These are phyloP conservation scores for Candida golubevii DNA, from an alignment of 805 yeast species.

Conservation along the genomic window DNA sequence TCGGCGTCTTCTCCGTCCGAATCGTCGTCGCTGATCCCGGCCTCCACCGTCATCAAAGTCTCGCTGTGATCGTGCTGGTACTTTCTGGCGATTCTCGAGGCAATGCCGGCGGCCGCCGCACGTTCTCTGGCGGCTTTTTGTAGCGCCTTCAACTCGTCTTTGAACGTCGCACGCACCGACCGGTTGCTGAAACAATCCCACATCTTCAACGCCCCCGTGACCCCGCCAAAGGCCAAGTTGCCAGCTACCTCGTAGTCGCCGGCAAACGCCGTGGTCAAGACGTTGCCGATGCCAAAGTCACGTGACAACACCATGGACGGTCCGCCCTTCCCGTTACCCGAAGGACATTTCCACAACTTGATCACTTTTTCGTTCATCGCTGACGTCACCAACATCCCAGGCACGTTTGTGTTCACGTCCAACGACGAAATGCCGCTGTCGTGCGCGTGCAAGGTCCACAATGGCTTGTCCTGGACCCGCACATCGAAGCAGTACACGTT, in stretches of 20 bases:
- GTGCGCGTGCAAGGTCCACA: constrained; percentile 97
- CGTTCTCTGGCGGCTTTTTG: constrained; percentile 56
- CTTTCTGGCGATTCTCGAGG: constrained; percentile 74
- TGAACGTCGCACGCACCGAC: constrained; percentile 69
- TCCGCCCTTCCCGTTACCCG: constrained; percentile 27
- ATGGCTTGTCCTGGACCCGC: constrained; percentile 59
- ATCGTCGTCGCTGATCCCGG: constrained; percentile 51
- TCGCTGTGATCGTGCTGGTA: constrained; percentile 51
- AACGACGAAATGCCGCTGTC: constrained; percentile 88
- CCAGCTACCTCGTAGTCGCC: constrained; percentile 86
- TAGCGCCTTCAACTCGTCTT: constrained; percentile 49
- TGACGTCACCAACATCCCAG: constrained; percentile 76
- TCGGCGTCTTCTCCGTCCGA: constrained; percentile 55
- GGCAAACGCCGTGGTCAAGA: constrained; percentile 76
- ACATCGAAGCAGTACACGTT: constrained; percentile 85
- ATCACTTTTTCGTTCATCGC: constrained; percentile 87
- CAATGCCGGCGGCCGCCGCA: constrained; percentile 51
- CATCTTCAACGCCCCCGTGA: constrained; percentile 74
- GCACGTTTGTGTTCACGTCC: constrained; percentile 60
- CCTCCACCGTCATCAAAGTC: constrained; percentile 58
- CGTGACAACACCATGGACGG: constrained; percentile 90
- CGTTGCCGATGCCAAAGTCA: constrained; percentile 93
- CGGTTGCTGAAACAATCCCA: constrained; percentile 89
- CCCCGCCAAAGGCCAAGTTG: constrained; percentile 82
- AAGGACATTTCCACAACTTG: constrained; percentile 80